Base-by-base conservation (phyloP, 371 early-diverging fungal genomes). In the Coemansia sp. region DNA sequence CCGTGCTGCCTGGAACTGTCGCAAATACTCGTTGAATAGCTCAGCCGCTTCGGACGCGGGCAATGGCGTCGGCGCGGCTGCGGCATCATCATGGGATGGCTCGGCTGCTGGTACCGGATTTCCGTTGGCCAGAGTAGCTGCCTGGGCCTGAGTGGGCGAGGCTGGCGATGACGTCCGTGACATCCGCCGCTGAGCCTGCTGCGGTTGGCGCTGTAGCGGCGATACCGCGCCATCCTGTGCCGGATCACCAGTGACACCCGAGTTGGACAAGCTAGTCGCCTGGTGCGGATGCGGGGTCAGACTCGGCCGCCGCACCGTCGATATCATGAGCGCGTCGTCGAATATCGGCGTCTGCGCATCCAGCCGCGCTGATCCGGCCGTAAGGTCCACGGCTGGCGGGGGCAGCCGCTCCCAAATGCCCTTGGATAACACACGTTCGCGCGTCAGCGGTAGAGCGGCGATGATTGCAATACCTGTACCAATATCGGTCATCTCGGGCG, bases 401-500 rank as follows among this genome's bases (percentile, higher is more conserved):
- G 55, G 33, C 5, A 51, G 10, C 2, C 9, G 24, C 16, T 44
- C 55, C 75, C 75, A 72, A 11, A 71, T 62, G 7, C 62, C 59
- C 42, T 55, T 72, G 38, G 72, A 56, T 29, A 72, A 36, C 16
- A 48, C 47, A 11, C 75, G 72, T 34, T 60, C 63, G 11, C n/a
- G 40, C 11, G 52, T 67, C 9, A 77, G 60, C 5, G 78, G 78
- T 32, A 76, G 34, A 3, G 64, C 78, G 1, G 66, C 40, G 29
- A 67, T 50, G 8, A 58, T 39, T 18, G 79, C 78, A 32, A 77
- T 63, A 3, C 78, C 78, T 0, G 60, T 54, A 18, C 78, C 78
- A 48, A 77, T 77, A 11, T 65, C 60, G 8, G 75, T 40, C 68
- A 74, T 75, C 40, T 61, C 77, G 18, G 43, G 56, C 1, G 69